A percentile compares a stretch with the other conserved stretches of the same genome.
Evolutionary conservation across 2,329 filamentous ascomycete genomes (phyloP).

Genomic region (Stagonosporopsis cucurbitacearum): DNA sequence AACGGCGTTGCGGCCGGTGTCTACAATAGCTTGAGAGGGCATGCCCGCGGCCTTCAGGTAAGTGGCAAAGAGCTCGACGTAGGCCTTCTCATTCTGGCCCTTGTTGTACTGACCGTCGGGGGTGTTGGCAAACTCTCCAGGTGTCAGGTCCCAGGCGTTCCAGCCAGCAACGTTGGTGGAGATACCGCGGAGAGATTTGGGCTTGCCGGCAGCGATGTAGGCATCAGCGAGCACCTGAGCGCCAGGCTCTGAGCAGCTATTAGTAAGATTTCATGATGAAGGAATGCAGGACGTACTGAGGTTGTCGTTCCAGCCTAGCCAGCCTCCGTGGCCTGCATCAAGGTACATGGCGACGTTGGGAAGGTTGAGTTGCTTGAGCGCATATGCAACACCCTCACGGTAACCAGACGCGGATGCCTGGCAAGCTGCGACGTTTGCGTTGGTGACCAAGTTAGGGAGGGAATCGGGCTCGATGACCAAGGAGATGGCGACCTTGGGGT

Average conservation of each 20-base stretch:
- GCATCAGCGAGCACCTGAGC: slow-evolving; percentile 58
- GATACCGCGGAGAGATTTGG: slow-evolving; percentile 59
- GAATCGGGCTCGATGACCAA: slow-evolving; percentile 66
- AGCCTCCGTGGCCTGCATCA: slow-evolving; percentile 70
- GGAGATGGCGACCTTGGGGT: slow-evolving; percentile 54
- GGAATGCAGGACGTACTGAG: slow-evolving; percentile 43
- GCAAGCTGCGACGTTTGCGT: slow-evolving; percentile 62
- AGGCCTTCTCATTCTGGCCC: slow-evolving; percentile 61
- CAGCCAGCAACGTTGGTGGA: slow-evolving; percentile 67
- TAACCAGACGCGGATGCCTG: slow-evolving; percentile 64
- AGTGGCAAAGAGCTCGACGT: slow-evolving; percentile 59
- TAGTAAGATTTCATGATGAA: slow-evolving; percentile 1
- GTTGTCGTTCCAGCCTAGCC: slow-evolving; percentile 71
- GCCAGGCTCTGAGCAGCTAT: slow-evolving; percentile 50
- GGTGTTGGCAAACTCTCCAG: slow-evolving; percentile 46
- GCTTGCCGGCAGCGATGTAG: slow-evolving; percentile 57
- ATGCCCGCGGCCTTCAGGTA: slow-evolving; percentile 57
- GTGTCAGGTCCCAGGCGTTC: slow-evolving; percentile 59
- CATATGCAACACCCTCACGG: slow-evolving; percentile 64
- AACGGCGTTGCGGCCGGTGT: slow-evolving; percentile 65
- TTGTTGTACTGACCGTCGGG: slow-evolving; percentile 50
- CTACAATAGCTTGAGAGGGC: slow-evolving; percentile 62
- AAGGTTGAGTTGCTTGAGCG: slow-evolving; percentile 64
- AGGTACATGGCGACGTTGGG: slow-evolving; percentile 70
- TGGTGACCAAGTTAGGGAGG: slow-evolving; percentile 69